Base-by-base conservation (phyloP, 148 eudicot species). In the Rhododendron molle region DNA sequence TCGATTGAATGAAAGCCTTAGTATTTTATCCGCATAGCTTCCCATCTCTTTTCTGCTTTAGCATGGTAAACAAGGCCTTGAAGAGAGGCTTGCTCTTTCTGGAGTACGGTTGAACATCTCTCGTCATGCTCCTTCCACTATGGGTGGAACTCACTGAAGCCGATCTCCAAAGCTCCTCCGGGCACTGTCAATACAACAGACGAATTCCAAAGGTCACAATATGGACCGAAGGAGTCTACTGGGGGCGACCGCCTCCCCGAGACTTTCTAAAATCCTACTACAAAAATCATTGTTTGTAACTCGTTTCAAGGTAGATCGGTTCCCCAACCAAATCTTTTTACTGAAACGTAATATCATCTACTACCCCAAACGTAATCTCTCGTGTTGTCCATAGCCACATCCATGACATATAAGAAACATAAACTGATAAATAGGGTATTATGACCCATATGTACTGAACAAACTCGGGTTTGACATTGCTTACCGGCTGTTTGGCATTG, bases 21-120 rank as follows among this genome's bases (percentile, higher is more conserved):
- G 52, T 18, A 23, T 30, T 65, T 46, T 62, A 46, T 78, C 28
- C 2, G 2, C 44, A 34, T 49, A 80, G 56, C 50, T 30, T 36
- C 43, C 34, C 85, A 36, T 81, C 85, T 83, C 87, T 88, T 85
- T 86, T 90, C 58, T 89, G 40, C 60, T 90, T 84, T 81, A 84
- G 88, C 76, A 86, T 86, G 58, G 85, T 83, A 18, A 90, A 87
- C 83, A 91, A 81, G 72, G 88, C 85, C 85, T 80, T 91, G 23
- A 89, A 72, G n/a, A 91, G 84, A 72, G 83, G 86, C 85, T 78
- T 87, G 72, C 90, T 90, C 80, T 86, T 89, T 81, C 78, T 90
- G 79, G 89, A 77, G 78, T 91, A 88, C 26, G 60, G 81, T 71
- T 87, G 90, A 15, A 90, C 87, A 47, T 90, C 89, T 81, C 85